These are phyloP conservation scores for Solanum neorickii DNA, from an alignment of 257 asterid genomes.

Conservation along the genomic window DNA sequence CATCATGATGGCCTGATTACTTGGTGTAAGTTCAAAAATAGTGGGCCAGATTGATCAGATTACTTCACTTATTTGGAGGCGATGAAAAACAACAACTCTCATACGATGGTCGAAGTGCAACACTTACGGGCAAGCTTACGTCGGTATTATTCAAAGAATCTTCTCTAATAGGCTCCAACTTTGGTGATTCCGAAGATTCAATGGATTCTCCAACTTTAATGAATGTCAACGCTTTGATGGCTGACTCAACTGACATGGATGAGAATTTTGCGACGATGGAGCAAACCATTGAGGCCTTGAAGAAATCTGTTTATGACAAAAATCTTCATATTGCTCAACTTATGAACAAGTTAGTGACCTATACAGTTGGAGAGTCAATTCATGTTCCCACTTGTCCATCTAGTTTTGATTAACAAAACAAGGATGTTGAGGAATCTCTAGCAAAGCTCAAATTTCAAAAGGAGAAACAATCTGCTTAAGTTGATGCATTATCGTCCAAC, in stretches of 20 bases:
- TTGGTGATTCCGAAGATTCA: background rate
- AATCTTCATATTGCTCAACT: background rate
- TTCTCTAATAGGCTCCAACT: no score
- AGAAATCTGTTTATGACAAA: background rate
- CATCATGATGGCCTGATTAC: background rate
- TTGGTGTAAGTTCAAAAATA: rapidly evolving
- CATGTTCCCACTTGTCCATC: background rate
- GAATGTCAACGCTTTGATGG: background rate
- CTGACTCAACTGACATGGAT: background rate
- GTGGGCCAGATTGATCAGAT: background rate
- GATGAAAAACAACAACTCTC: background rate
- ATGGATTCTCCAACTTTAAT: background rate
- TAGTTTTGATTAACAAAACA: background rate
- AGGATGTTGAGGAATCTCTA: background rate
- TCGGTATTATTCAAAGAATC: background rate
- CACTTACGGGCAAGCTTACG: background rate
- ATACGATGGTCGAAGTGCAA: background rate
- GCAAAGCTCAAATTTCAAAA: background rate
- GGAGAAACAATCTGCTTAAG: background rate
- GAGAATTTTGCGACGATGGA: background rate
- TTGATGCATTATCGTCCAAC: background rate
- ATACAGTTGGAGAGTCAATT: background rate
- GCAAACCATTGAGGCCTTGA: background rate
- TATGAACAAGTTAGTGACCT: background rate
- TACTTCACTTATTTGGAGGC: background rate